Conservation (phyloP, 352 stramenopile species). For the Pythium coloratum region DNA sequence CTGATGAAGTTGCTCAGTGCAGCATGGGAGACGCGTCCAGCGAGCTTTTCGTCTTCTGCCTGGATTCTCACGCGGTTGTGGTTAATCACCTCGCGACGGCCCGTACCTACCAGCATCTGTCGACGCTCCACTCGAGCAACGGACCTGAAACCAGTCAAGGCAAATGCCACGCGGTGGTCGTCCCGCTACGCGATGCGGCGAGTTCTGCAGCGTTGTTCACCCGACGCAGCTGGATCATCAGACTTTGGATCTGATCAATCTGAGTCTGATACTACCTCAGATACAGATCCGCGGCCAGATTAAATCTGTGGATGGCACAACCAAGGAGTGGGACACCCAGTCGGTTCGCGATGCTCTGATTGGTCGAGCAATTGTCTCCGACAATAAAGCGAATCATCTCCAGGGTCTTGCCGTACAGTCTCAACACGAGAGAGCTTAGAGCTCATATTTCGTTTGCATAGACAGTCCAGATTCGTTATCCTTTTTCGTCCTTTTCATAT, state of each 20-base stretch:
- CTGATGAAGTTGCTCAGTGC: constrained; percentile 4
- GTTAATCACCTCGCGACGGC: constrained; percentile 21
- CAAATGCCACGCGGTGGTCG: too few species aligned
- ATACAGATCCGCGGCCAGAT: constrained; percentile 21
- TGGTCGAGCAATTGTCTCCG: constrained; percentile 25
- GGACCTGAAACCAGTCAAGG: too few species aligned
- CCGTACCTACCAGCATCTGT: too few species aligned
- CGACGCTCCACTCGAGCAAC: too few species aligned
- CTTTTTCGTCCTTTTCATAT: too few species aligned
- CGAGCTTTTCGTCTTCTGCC: neutral
- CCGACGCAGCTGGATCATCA: constrained; percentile 24
- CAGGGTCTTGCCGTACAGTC: too few species aligned
- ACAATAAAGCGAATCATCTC: too few species aligned
- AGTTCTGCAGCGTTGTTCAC: constrained; percentile 28
- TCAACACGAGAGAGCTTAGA: too few species aligned
- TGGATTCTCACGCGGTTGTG: constrained; percentile 8
- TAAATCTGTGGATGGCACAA: constrained; percentile 32
- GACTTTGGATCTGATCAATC: constrained; percentile 19
- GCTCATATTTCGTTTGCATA: too few species aligned
- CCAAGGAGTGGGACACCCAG: constrained; percentile 25
- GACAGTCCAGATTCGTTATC: too few species aligned
- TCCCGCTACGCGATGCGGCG: too few species aligned
- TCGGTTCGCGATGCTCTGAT: constrained; percentile 24
- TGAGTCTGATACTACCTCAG: constrained; percentile 10
- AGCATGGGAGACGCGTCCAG: constrained; percentile 8